Conservation (phyloP, 2,329 filamentous ascomycete genomes). For the Tolypocladium capitatum region DNA sequence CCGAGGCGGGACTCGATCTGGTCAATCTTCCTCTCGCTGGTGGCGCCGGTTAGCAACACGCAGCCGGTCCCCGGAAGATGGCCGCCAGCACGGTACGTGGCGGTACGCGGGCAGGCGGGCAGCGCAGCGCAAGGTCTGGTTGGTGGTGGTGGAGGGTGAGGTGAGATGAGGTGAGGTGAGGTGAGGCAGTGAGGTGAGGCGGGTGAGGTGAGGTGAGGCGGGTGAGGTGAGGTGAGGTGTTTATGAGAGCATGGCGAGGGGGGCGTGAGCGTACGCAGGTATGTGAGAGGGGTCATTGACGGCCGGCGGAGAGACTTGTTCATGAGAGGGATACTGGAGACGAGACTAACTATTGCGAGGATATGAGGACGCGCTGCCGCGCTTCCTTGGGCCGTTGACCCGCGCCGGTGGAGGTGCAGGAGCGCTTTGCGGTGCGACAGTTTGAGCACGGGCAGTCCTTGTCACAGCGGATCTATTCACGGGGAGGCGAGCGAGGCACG, state of each 20-base stretch:
- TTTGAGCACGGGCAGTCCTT: constrained; percentile 46
- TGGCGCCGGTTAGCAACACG: background rate
- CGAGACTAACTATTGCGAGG: constrained; percentile 42
- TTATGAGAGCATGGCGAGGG: background rate
- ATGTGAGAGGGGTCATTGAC: background rate
- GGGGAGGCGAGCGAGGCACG: background rate
- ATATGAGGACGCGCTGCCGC: constrained; percentile 44
- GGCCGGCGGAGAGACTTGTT: background rate
- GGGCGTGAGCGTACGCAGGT: background rate
- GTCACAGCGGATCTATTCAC: constrained; percentile 40
- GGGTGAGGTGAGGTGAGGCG: background rate
- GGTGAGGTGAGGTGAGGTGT: background rate
- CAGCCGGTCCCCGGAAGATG: background rate
- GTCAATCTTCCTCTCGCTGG: constrained; percentile 40
- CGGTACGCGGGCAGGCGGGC: background rate
- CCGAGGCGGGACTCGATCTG: constrained; percentile 30
- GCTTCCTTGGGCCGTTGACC: constrained; percentile 41
- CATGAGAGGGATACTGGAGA: background rate
- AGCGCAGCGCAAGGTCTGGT: background rate
- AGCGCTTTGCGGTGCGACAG: constrained; percentile 37
- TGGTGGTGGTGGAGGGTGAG: background rate
- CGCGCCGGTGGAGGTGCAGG: constrained; percentile 40
- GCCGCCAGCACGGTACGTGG: background rate
- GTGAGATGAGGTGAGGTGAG: background rate
- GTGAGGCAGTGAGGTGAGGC: no score